Evolutionary conservation across 352 stramenopile genomes (phyloP).

Genomic region (Pythium brassicae): DNA sequence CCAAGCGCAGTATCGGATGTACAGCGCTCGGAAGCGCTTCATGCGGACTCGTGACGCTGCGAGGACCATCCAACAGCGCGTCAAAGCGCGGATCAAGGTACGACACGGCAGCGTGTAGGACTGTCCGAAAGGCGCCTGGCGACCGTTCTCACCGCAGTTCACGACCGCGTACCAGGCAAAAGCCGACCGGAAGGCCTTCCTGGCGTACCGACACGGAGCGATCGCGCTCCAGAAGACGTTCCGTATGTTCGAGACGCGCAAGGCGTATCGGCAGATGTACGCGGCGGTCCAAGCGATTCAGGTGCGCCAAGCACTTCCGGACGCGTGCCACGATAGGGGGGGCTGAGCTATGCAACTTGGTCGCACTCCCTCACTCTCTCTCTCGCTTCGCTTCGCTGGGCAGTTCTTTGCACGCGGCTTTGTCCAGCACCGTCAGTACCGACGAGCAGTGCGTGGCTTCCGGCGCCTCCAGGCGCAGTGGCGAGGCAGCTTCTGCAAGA

Average conservation of each 20-base stretch:
- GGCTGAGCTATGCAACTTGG: neutral
- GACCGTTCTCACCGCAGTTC: neutral
- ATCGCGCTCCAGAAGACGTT: slow-evolving; percentile 42
- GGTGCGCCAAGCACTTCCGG: slow-evolving; percentile 12
- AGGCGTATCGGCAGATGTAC: slow-evolving; percentile 23
- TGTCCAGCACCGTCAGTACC: slow-evolving; percentile 38
- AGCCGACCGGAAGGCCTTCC: slow-evolving; percentile 24
- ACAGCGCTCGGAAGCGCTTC: slow-evolving; percentile 50
- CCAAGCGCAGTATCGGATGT: slow-evolving; percentile 74
- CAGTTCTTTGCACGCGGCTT: slow-evolving; percentile 50
- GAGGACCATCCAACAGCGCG: slow-evolving; percentile 51
- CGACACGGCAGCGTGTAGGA: neutral
- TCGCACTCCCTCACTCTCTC: neutral
- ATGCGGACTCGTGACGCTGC: slow-evolving; percentile 24
- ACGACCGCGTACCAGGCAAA: slow-evolving; percentile 13
- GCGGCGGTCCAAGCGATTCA: slow-evolving; percentile 26
- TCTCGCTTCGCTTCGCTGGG: neutral
- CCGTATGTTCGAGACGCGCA: slow-evolving; percentile 27
- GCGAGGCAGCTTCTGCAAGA: slow-evolving; percentile 59
- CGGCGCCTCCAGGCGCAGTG: slow-evolving; percentile 61
- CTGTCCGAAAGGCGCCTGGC: no score
- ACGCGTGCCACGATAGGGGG: no score
- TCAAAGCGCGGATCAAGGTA: slow-evolving; percentile 52
- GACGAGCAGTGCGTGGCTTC: slow-evolving; percentile 39
- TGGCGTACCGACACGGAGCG: slow-evolving; percentile 25